Conservation (phyloP, 2,329 filamentous ascomycete species). For the Xylariaceae sp. region DNA sequence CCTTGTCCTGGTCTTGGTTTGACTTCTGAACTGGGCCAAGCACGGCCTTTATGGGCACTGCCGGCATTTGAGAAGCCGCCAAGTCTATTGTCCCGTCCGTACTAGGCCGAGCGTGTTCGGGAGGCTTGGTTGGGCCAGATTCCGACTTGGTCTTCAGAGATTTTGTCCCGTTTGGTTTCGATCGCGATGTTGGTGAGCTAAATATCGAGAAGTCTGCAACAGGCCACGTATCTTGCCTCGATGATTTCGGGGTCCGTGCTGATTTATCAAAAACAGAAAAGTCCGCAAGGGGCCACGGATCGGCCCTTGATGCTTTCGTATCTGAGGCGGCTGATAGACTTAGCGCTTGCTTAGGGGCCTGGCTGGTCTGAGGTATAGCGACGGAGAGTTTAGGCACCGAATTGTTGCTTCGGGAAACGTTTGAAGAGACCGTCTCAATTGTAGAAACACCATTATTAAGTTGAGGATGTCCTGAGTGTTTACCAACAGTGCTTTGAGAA, state of each 20-base stretch:
- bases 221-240: slow-evolving; percentile 14
- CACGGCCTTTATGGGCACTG: slow-evolving; percentile 6
- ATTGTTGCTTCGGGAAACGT: not conserved
- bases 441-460: not conserved
- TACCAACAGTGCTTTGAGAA: not conserved
- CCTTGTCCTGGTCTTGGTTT: slow-evolving; percentile 35
- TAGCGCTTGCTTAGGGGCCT: slow-evolving; percentile 2
- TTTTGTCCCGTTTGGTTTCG: not conserved
- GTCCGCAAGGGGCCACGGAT: slow-evolving; percentile 27
- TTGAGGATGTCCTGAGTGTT: too few species aligned
- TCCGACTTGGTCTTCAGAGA: slow-evolving; percentile 7
- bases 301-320: slow-evolving; percentile 3
- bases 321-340: slow-evolving; percentile 1
- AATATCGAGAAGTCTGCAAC: slow-evolving; percentile 17
- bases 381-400: slow-evolving; percentile 12
- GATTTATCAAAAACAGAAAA: slow-evolving; percentile 29
- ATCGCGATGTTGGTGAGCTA: slow-evolving; percentile 13
- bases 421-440: not conserved
- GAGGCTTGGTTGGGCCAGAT: not conserved
- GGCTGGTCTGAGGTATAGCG: slow-evolving; percentile 13
- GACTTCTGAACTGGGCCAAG: slow-evolving; percentile 22
- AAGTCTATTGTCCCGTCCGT: not conserved
- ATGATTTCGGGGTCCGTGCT: slow-evolving; percentile 8
- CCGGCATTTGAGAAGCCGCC: not conserved
- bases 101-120: not conserved